A percentile compares a stretch with the other conserved stretches of the same genome.
These are phyloP conservation scores for Vigna nakashimae DNA, from an alignment of 306 rosid genomes.

Conservation along the genomic window DNA sequence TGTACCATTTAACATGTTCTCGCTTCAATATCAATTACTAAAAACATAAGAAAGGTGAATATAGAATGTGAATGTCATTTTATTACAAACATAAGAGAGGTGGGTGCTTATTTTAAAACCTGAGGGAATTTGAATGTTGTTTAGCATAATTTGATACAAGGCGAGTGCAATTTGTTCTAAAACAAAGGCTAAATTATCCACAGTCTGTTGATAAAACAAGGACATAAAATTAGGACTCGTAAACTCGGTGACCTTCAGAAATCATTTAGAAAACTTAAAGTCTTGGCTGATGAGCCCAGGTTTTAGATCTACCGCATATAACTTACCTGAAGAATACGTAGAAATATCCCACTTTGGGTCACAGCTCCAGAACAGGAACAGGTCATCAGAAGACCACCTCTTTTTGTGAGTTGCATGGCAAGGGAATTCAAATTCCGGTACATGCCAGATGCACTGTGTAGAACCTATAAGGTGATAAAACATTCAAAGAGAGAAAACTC, in stretches of 20 bases:
- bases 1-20: too few relatives aligned
- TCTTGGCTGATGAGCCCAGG: conserved; percentile 1
- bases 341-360: conserved; percentile 83
- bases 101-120: not conserved
- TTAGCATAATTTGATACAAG: too few relatives aligned
- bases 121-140: too few relatives aligned
- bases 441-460: conserved; percentile 88
- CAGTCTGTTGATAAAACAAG: not conserved
- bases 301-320: conserved; percentile 12
- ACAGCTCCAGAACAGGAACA: conserved; percentile 97
- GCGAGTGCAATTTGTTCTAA: too few relatives aligned
- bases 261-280: not conserved
- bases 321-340: conserved; percentile 76
- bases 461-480: conserved; percentile 58
- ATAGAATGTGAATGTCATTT: too few relatives aligned
- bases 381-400: conserved; percentile 94
- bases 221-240: not conserved
- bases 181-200: not conserved
- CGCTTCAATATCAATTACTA: too few relatives aligned
- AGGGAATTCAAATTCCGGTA: conserved; percentile 83
- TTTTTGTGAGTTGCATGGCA: conserved; percentile 85
- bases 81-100: not conserved
- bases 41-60: too few relatives aligned
- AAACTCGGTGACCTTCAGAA: not conserved
- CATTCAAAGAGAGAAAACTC: conserved; percentile 11